Conservation (phyloP, 2,329 filamentous ascomycete species). For the Neoascochyta sp. region DNA sequence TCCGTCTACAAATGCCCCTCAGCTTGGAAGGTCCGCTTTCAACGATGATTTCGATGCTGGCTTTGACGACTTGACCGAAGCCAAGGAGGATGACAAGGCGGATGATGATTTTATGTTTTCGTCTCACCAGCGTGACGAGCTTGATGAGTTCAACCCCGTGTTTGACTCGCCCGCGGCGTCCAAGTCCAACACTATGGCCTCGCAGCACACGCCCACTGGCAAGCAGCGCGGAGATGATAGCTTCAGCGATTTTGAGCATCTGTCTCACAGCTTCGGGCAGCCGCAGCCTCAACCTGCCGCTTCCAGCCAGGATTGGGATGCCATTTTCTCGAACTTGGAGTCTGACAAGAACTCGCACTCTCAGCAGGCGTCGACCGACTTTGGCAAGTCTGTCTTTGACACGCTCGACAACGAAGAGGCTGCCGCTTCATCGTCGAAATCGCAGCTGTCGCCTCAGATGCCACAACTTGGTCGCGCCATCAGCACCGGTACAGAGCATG, state of each 20-base stretch:
- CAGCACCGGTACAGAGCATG: constrained; percentile 71
- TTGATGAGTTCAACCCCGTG: constrained; percentile 76
- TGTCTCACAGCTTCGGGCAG: constrained; percentile 41
- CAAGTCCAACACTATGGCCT: constrained; percentile 47
- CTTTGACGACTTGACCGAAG: constrained; percentile 79
- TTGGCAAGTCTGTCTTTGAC: constrained; percentile 38
- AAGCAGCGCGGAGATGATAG: constrained; percentile 42
- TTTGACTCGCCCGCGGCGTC: constrained; percentile 64
- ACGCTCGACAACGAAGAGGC: constrained; percentile 34
- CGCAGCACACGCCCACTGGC: constrained; percentile 41
- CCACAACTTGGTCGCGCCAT: constrained; percentile 63
- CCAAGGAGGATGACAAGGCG: constrained; percentile 67
- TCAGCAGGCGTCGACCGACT: constrained; percentile 33
- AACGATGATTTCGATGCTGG: constrained; percentile 73
- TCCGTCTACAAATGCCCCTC: constrained; percentile 28
- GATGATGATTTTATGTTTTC: constrained; percentile 81
- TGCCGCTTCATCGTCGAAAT: constrained; percentile 29
- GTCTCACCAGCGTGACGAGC: constrained; percentile 55
- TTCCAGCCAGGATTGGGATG: constrained; percentile 79
- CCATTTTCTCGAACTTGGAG: constrained; percentile 81
- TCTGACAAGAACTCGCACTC: constrained; percentile 40
- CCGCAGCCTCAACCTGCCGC: constrained; percentile 41
- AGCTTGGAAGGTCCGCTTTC: constrained; percentile 54
- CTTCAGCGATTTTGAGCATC: constrained; percentile 50
- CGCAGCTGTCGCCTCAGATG: constrained; percentile 23